phyloP scores from a whole-genome alignment of 2,329 filamentous ascomycete genomes.

The Chaetomiaceae sp. region DNA sequence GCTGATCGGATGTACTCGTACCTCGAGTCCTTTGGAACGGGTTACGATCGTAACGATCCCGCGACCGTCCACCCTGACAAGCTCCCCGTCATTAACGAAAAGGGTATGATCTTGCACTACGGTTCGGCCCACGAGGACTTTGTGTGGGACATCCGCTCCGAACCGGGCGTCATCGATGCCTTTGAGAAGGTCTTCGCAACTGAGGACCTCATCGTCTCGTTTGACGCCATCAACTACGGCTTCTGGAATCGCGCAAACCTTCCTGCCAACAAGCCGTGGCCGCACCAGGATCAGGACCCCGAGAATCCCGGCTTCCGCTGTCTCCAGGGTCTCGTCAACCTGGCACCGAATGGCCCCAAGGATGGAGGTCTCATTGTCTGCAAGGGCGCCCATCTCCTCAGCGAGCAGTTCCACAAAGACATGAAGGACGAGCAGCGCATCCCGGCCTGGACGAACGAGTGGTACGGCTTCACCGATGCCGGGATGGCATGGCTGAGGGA shows the following conservation, averaged over 20 bases:
- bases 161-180: neutral
- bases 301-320: conserved; percentile 3
- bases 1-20: no score
- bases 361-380: neutral
- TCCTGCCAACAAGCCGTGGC: neutral
- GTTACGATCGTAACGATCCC: neutral
- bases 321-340: conserved; percentile 1
- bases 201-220: neutral
- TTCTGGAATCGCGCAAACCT: neutral
- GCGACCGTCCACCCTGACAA: neutral
- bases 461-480: neutral
- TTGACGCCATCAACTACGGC: neutral
- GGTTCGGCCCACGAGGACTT: neutral
- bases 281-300: neutral
- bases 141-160: neutral
- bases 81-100: neutral
- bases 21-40: neutral
- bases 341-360: neutral
- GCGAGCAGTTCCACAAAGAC: neutral
- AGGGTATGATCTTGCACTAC: neutral
- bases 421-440: neutral
- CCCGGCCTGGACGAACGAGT: neutral
- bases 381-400: neutral
- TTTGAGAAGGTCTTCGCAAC: conserved; percentile 1
- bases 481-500: neutral